Percentiles rank a stretch among this genome's conserved stretches.
These are phyloP conservation scores for Ailanthus altissimus DNA, from an alignment of 345 rosid genomes.

Conservation along the genomic window DNA sequence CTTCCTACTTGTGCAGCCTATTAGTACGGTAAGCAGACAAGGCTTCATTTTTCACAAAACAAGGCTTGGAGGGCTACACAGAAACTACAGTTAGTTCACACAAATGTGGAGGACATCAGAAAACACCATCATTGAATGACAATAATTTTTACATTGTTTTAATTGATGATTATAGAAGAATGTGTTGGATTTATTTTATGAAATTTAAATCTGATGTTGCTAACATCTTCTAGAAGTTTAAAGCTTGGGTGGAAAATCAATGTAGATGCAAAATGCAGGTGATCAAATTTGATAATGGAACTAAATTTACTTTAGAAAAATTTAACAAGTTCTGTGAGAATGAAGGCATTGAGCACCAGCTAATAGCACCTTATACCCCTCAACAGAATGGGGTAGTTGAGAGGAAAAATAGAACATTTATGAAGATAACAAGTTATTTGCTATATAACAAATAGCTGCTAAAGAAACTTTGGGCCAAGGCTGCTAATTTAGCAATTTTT, in stretches of 20 bases:
- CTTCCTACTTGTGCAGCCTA: neutral
- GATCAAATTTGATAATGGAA: neutral
- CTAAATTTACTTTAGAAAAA: neutral
- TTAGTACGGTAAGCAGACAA: conserved; percentile 7
- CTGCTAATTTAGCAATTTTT: neutral
- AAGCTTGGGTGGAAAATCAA: neutral
- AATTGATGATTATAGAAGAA: conserved; percentile 16
- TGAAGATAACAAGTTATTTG: too few relatives aligned
- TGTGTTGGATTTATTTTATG: conserved; percentile 22
- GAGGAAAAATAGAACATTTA: neutral
- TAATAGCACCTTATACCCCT: neutral
- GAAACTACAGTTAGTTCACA: conserved; percentile 6
- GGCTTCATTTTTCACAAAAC: conserved; percentile 8
- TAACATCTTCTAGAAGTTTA: neutral
- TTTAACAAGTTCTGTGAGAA: neutral
- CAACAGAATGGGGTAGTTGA: neutral
- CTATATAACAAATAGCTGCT: neutral
- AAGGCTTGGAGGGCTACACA: conserved; percentile 8
- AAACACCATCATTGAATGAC: neutral
- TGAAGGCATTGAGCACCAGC: neutral
- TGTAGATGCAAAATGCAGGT: neutral
- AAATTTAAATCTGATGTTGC: neutral
- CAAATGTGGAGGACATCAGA: neutral
- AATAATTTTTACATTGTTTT: conserved; percentile 14
- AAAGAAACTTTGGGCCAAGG: neutral